Conservation (phyloP, 2,329 filamentous ascomycete species). For the Sporothrix phasma region DNA sequence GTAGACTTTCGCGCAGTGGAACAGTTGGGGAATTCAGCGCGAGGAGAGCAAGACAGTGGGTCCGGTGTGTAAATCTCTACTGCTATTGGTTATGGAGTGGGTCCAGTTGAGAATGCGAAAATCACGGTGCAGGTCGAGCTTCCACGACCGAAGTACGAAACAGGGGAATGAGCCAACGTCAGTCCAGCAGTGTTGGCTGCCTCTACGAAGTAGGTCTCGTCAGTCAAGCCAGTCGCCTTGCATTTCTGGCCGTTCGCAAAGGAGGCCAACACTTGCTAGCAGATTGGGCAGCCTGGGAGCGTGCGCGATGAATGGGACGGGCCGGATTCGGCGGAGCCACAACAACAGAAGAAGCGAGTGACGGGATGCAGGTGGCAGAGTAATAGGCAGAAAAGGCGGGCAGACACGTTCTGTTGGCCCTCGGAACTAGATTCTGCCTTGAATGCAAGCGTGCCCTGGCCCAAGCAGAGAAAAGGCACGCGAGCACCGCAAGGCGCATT, state of each 20-base stretch:
- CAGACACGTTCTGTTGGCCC: background rate
- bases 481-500: slow-evolving; percentile 6
- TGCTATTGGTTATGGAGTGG: background rate
- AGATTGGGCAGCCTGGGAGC: background rate
- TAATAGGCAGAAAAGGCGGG: background rate
- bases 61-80: background rate
- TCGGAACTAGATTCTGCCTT: background rate
- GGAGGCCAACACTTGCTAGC: background rate
- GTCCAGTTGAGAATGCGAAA: too few species aligned
- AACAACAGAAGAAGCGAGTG: too few species aligned
- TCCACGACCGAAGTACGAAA: too few species aligned
- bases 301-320: background rate
- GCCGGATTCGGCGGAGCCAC: background rate
- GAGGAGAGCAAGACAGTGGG: background rate
- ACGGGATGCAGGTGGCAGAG: too few species aligned
- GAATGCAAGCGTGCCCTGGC: too few species aligned
- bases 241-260: too few species aligned
- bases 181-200: slow-evolving; percentile 4
- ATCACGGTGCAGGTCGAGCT: too few species aligned
- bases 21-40: background rate
- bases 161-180: background rate
- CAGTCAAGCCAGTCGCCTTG: background rate
- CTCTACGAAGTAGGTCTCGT: background rate
- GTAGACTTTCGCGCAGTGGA: slow-evolving; percentile 13
- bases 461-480: slow-evolving; percentile 3